Conservation (phyloP, 2,329 filamentous ascomycete genomes). For the Neofusicoccum kwambonambiense region DNA sequence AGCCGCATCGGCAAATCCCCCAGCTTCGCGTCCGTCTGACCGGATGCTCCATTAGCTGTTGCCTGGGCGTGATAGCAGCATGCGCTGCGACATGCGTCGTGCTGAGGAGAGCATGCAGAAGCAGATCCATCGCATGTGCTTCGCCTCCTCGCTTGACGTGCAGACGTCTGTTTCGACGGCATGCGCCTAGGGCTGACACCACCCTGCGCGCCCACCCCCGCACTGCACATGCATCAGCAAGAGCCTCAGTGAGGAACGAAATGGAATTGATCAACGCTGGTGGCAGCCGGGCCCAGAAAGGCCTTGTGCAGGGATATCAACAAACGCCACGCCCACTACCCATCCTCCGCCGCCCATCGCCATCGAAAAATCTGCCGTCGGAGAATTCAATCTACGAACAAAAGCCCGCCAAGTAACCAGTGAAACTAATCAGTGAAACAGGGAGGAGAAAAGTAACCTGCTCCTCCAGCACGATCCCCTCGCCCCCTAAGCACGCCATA, state of each 20-base stretch:
- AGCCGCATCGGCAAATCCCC: neutral
- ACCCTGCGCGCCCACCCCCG: neutral
- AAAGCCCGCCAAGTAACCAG: neutral
- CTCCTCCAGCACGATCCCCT: too few species aligned
- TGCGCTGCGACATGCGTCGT: neutral
- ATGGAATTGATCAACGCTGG: neutral
- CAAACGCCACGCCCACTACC: neutral
- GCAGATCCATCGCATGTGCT: neutral
- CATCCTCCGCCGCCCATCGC: neutral
- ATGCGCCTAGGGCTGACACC: constrained; percentile 5
- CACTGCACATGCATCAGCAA: neutral
- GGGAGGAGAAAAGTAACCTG: neutral
- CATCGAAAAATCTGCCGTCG: neutral
- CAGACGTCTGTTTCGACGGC: neutral
- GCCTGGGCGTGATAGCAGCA: neutral
- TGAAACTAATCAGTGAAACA: neutral
- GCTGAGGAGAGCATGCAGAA: constrained; percentile 5
- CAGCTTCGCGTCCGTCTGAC: neutral
- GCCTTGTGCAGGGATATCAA: constrained; percentile 7
- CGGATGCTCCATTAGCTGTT: neutral
- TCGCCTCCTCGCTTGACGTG: neutral
- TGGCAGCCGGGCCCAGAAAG: neutral
- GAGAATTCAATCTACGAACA: neutral
- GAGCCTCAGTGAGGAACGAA: neutral
- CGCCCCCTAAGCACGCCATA: neutral